A percentile compares a stretch with the other conserved stretches of the same genome.
These are phyloP conservation scores for Salix udensis DNA, from an alignment of 345 rosid genomes.

Conservation along the genomic window DNA sequence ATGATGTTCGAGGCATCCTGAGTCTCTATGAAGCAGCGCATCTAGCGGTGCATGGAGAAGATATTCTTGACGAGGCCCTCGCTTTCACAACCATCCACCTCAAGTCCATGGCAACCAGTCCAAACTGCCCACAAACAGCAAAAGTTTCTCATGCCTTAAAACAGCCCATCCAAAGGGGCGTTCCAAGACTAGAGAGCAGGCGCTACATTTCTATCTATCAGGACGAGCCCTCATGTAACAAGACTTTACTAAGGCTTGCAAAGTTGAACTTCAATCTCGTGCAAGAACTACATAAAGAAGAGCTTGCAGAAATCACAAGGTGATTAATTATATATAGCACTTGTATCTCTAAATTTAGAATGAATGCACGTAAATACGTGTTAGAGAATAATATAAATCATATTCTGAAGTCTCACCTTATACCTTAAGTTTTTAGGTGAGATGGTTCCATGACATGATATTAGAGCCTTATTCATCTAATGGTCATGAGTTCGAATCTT, in stretches of 20 bases:
- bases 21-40: slow-evolving; percentile 23
- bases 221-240: neutral
- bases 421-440: too few relatives aligned
- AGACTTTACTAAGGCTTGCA: slow-evolving; percentile 24
- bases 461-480: too few relatives aligned
- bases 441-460: rapidly evolving
- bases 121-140: neutral
- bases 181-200: slow-evolving; percentile 23
- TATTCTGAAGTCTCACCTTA: too few relatives aligned
- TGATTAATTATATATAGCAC: neutral
- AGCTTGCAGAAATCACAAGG: slow-evolving; percentile 19
- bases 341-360: too few relatives aligned
- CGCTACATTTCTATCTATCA: slow-evolving; percentile 18
- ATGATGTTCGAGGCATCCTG: slow-evolving; percentile 12
- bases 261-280: slow-evolving; percentile 35
- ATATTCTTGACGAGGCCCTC: slow-evolving; percentile 19
- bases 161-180: slow-evolving; percentile 11
- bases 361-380: too few relatives aligned
- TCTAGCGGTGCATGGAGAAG: slow-evolving; percentile 19
- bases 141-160: slow-evolving; percentile 18
- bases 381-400: too few relatives aligned
- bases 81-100: slow-evolving; percentile 6
- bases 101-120: neutral
- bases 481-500: too few relatives aligned
- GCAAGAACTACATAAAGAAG: slow-evolving; percentile 21